Conservation (phyloP, 371 early-diverging fungal species). For the Blakeslea trispora region DNA sequence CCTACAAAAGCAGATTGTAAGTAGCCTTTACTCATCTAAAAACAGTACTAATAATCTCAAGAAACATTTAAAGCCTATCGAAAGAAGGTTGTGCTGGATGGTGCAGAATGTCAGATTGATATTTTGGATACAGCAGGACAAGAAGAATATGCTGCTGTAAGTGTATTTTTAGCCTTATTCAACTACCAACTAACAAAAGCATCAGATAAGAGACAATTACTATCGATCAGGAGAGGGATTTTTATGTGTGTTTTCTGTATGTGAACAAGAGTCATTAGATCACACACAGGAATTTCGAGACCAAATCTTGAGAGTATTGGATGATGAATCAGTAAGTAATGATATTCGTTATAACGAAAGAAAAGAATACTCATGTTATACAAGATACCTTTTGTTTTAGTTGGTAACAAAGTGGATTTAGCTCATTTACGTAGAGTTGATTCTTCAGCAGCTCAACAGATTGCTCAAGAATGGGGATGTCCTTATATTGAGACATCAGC, state of each 20-base stretch:
- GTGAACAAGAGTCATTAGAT: slow-evolving; percentile 78
- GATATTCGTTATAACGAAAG: neutral
- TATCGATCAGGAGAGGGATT: slow-evolving; percentile 90
- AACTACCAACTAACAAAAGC: too few species aligned
- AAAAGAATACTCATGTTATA: neutral
- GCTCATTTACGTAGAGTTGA: slow-evolving; percentile 67
- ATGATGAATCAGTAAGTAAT: slow-evolving; percentile 66
- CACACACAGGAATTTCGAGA: slow-evolving; percentile 84
- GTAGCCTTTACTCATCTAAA: too few species aligned
- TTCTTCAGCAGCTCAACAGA: slow-evolving; percentile 60
- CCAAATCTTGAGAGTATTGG: slow-evolving; percentile 81
- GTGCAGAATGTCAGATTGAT: slow-evolving; percentile 81
- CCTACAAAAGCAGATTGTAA: slow-evolving; percentile 86
- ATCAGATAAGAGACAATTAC: slow-evolving; percentile 86
- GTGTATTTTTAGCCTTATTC: too few species aligned
- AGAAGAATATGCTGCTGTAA: slow-evolving; percentile 81
- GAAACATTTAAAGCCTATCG: too few species aligned
- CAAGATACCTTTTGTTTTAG: slow-evolving; percentile 76
- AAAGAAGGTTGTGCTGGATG: slow-evolving; percentile 64
- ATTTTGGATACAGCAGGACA: slow-evolving; percentile 92
- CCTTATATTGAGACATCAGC: slow-evolving; percentile 83
- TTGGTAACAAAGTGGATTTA: slow-evolving; percentile 88
- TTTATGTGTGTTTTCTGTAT: slow-evolving; percentile 80
- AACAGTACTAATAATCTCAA: too few species aligned
- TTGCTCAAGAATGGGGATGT: slow-evolving; percentile 79